A percentile compares a stretch with the other conserved stretches of the same genome.
phyloP scores from a whole-genome alignment of 1,284 basidiomycete genomes.

The Cryptococcus sp. region DNA sequence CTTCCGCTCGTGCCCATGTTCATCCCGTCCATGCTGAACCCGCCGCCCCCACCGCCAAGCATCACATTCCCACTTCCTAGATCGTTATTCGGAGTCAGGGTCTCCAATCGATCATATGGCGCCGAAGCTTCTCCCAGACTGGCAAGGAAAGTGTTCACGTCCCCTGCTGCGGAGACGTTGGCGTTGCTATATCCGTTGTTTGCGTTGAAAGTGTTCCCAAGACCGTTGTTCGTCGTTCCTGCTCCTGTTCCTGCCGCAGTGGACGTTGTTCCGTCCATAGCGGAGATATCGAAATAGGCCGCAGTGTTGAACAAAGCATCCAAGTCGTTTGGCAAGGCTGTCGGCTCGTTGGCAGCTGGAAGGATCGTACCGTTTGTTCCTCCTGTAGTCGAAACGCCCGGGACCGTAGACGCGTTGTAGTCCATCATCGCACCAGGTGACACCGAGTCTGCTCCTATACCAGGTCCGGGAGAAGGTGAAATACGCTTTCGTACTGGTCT shows the following conservation, averaged over 20 bases:
- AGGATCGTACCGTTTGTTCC: slow-evolving; percentile 21
- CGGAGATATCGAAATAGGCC: slow-evolving; percentile 46
- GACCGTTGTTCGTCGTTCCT: not conserved
- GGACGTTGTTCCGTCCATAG: slow-evolving; percentile 6
- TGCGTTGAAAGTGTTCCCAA: not conserved
- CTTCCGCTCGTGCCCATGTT: not conserved
- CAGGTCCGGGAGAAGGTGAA: slow-evolving; percentile 46
- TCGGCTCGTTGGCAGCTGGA: slow-evolving; percentile 11
- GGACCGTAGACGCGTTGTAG: slow-evolving; percentile 9
- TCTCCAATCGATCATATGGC: slow-evolving; percentile 38
- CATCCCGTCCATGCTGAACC: not conserved
- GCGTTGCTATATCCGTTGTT: slow-evolving; percentile 1
- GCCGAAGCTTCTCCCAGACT: slow-evolving; percentile 36
- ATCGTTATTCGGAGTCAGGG: slow-evolving; percentile 34
- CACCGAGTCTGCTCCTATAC: slow-evolving; percentile 54
- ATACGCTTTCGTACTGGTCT: slow-evolving; percentile 71
- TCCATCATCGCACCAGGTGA: slow-evolving; percentile 49
- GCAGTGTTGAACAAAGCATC: slow-evolving; percentile 50
- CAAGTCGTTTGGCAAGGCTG: slow-evolving; percentile 31
- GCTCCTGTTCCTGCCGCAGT: slow-evolving; percentile 8
- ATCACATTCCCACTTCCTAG: slow-evolving; percentile 20
- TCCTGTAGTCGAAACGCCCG: slow-evolving; percentile 14
- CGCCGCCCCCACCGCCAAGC: slow-evolving; percentile 3
- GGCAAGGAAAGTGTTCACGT: not conserved
- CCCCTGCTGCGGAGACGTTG: not conserved